Percentiles rank a stretch among this genome's conserved stretches.
Conservation (phyloP, 2,329 filamentous ascomycete genomes). For the Alternaria alternata region DNA sequence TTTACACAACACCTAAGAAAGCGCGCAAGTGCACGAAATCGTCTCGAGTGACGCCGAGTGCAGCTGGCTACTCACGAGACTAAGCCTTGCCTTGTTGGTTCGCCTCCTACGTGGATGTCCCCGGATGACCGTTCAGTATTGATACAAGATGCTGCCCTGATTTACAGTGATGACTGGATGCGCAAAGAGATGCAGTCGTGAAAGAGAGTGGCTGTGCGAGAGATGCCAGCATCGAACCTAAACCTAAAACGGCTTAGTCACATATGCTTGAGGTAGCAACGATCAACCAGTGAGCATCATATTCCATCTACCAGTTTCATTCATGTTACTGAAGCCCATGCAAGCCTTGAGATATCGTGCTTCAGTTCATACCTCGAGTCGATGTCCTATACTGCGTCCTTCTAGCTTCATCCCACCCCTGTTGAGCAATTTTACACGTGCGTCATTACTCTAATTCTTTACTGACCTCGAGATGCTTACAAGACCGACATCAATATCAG, state of each 20-base stretch:
- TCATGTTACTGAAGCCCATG: conserved; percentile 19
- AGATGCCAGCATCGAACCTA: conserved; percentile 14
- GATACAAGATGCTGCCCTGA: not conserved
- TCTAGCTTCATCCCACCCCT: not conserved
- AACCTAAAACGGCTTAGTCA: conserved; percentile 16
- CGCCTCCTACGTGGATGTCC: not conserved
- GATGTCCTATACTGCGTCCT: not conserved
- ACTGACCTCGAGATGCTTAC: not conserved
- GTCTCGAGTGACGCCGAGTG: not conserved
- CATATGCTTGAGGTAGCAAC: conserved; percentile 5
- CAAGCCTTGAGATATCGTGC: not conserved
- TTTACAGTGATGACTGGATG: not conserved
- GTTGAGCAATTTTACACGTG: conserved; percentile 20
- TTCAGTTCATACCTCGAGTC: not conserved
- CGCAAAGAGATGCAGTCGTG: not conserved
- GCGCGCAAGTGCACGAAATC: not conserved
- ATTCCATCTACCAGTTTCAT: conserved; percentile 9
- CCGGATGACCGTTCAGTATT: no score
- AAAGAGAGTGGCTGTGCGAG: conserved; percentile 5
- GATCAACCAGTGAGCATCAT: conserved; percentile 5
- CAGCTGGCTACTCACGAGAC: not conserved
- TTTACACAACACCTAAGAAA: not conserved
- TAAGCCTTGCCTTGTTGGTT: not conserved
- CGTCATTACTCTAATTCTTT: conserved; percentile 7
- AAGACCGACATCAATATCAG: not conserved